Base-by-base conservation (phyloP, 2,329 filamentous ascomycete species). In the Fusarium sulawesiense region DNA sequence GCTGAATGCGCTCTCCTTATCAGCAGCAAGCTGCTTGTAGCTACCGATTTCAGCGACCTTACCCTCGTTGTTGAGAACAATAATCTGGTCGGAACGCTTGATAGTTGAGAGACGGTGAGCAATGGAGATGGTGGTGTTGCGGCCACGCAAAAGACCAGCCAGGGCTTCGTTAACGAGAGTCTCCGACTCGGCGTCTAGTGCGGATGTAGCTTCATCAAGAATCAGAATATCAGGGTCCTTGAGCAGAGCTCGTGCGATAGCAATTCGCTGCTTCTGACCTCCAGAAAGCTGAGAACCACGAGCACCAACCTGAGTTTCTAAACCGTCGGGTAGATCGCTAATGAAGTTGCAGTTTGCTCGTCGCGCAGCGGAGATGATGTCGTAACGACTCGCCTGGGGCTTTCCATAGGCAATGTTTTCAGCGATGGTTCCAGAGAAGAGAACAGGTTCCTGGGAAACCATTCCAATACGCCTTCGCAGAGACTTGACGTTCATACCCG, bases 261-360 rank as follows among this genome's bases (percentile, higher is more conserved):
- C 96, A 75, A 99, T 98, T 69, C 96, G 91, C 80, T 99, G 96
- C 82, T 98, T 98, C 81, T 99, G 96, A 0, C 96, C 96, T 54
- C 96, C 96, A 11, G 94, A 98, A 1, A 99, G 87, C 80, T 98
- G 95, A 3, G 95, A 94, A 34, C 96, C 96, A 70, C 96, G 88
- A 18, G 95, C 92, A 56, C 97, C 97, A 30, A 97, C 96, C 70
- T 92, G 92, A 0, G 96, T 99, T 77, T 99, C 95, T 9, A 99
- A 87, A 7, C 96, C 96, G 61, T 98, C 94, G 29, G 96, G 96
- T 74, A 99, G 97, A 79, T 99, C 96, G 78, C 92, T 91, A 79
- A 99, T 97, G 77, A 99, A 99, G 74, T 92, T 91, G 79, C 96
- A 99, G 80, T 99, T 99, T 56, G 96, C 96, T 78, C 95, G 92